phyloP scores from a whole-genome alignment of 768 basidiomycete genomes.

The Termitomyces sp. region DNA sequence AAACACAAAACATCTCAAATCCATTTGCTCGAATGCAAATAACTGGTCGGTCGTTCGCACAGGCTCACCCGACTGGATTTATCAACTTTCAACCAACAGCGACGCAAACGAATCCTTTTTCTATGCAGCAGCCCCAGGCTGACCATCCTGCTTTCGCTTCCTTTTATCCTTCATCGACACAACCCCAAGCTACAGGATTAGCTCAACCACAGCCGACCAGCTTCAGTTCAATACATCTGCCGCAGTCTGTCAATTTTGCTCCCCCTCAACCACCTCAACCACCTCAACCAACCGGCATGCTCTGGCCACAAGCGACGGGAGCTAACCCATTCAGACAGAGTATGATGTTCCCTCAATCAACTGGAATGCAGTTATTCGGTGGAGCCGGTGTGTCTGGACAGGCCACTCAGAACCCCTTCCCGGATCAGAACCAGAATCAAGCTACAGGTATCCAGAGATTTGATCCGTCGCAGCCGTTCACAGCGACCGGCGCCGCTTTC shows the following conservation, averaged over 20 bases:
- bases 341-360: conserved; percentile 60
- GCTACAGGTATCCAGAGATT: conserved; percentile 1
- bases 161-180: conserved; percentile 43
- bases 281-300: conserved; percentile 29
- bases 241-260: conserved; percentile 26
- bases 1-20: conserved; percentile 59
- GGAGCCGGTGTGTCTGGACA: conserved; percentile 16
- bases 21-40: conserved; percentile 69
- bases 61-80: conserved; percentile 56
- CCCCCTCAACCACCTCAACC: conserved; percentile 1
- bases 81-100: conserved; percentile 42
- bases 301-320: conserved; percentile 58
- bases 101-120: conserved; percentile 45
- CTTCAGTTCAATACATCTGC: conserved; percentile 23
- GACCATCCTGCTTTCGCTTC: conserved; percentile 49
- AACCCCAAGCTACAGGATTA: conserved; percentile 30
- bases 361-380: conserved; percentile 47
- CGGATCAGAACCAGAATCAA: conserved; percentile 13
- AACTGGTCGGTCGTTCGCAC: conserved; percentile 43
- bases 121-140: conserved; percentile 30
- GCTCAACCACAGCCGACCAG: conserved; percentile 20
- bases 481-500: conserved; percentile 15
- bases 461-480: conserved; percentile 6
- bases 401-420: conserved; percentile 13
- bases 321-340: conserved; percentile 84